Evolutionary conservation across 169 alveolate species (phyloP).

Genomic region (Eimeria acervulina): DNA sequence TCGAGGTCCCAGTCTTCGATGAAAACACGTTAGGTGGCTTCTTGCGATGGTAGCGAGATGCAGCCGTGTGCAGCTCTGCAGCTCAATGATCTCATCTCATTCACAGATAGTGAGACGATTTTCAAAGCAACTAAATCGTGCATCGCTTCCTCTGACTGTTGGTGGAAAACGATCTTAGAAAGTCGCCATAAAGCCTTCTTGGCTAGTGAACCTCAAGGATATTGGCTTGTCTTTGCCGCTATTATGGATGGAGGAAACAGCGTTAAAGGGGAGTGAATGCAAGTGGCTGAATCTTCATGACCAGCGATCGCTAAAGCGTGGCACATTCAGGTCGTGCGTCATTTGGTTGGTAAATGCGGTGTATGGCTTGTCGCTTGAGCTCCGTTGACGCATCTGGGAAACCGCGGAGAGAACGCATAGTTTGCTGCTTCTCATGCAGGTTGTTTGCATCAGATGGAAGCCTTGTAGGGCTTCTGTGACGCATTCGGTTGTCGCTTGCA

Average conservation of each 20-base stretch:
- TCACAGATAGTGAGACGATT: neutral
- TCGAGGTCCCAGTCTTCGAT: neutral
- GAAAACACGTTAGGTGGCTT: neutral
- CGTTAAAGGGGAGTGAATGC: neutral
- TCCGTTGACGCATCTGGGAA: neutral
- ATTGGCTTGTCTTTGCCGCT: neutral
- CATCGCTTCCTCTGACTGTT: neutral
- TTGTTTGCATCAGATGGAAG: neutral
- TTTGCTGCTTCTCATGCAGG: neutral
- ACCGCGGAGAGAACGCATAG: neutral
- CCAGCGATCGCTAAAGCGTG: neutral
- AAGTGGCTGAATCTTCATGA: neutral
- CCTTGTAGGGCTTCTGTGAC: neutral
- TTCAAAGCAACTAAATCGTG: neutral
- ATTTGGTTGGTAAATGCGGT: neutral
- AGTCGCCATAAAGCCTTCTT: neutral
- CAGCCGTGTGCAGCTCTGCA: neutral
- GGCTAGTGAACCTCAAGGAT: neutral
- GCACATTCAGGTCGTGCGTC: neutral
- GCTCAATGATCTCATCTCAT: neutral
- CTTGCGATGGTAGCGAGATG: neutral
- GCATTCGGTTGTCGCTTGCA: neutral
- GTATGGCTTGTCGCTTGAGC: neutral
- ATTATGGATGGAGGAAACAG: neutral
- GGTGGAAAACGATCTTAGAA: neutral